phyloP scores from a whole-genome alignment of 1,284 basidiomycete species.

The Limonomyces culmigenus region DNA sequence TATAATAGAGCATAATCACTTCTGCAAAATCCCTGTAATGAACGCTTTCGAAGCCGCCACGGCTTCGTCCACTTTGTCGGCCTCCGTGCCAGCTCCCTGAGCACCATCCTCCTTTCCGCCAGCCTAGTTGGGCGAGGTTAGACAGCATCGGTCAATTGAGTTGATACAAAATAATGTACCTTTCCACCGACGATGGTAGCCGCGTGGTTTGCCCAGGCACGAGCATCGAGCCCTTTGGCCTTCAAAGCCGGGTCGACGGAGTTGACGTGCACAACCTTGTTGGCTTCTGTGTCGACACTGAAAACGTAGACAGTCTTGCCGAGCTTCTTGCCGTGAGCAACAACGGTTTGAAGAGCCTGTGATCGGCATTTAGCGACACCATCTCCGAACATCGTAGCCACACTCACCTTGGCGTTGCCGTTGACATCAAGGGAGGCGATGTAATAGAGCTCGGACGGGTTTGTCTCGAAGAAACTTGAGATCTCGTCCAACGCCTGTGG shows the following conservation, averaged over 20 bases:
- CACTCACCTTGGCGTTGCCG: conserved; percentile 63
- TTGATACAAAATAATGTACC: conserved; percentile 22
- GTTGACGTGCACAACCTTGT: conserved; percentile 83
- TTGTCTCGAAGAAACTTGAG: conserved; percentile 58
- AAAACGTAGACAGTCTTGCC: conserved; percentile 83
- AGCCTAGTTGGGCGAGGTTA: conserved; percentile 45
- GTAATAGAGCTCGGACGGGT: conserved; percentile 53
- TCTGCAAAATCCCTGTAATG: conserved; percentile 12
- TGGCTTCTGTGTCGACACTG: conserved; percentile 50
- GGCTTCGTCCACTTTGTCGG: conserved; percentile 54
- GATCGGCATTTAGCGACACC: no score
- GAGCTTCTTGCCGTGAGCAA: conserved; percentile 64
- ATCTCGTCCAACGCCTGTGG: conserved; percentile 56
- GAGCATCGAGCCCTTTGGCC: conserved; percentile 57
- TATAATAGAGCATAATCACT: no score
- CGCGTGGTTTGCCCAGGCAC: conserved; percentile 70
- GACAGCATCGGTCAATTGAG: conserved; percentile 5
- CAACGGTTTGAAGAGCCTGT: conserved; percentile 52
- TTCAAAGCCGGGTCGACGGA: conserved; percentile 55
- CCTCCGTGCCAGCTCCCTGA: conserved; percentile 69
- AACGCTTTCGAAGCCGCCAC: conserved; percentile 38
- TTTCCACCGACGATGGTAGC: conserved; percentile 75
- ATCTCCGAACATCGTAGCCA: neutral
- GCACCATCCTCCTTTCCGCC: conserved; percentile 86
- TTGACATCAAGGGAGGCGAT: conserved; percentile 57